Conservation (phyloP, 345 rosid genomes). For the Gossypium herbaceum region DNA sequence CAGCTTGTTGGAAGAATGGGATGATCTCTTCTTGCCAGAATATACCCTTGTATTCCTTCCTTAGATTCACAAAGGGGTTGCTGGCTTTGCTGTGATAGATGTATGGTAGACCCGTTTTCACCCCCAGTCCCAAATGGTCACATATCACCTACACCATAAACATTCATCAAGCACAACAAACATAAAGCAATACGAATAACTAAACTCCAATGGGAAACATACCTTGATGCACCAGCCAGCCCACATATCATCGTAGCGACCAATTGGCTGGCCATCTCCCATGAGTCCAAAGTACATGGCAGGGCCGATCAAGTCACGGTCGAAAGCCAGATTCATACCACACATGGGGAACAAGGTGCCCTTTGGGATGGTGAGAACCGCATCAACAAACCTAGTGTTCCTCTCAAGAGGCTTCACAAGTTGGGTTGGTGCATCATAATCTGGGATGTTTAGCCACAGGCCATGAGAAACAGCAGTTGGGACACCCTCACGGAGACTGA, state of each 20-base stretch:
- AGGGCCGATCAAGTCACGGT: slow-evolving; percentile 86
- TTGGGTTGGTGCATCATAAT: slow-evolving; percentile 96
- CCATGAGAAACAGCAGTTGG: slow-evolving; percentile 96
- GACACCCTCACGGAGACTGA: slow-evolving; percentile 91
- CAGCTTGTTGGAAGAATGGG: slow-evolving; percentile 33
- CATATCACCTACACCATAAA: slow-evolving; percentile 24
- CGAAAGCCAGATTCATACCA: slow-evolving; percentile 94
- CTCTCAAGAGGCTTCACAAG: slow-evolving; percentile 94
- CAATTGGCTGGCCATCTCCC: slow-evolving; percentile 99
- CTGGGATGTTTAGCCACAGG: slow-evolving; percentile 99
- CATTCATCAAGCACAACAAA: neutral
- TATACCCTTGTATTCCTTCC: slow-evolving; percentile 38
- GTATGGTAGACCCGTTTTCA: slow-evolving; percentile 34
- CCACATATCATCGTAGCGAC: slow-evolving; percentile 98
- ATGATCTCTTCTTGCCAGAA: slow-evolving; percentile 40
- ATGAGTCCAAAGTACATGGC: slow-evolving; percentile 98
- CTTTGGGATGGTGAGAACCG: slow-evolving; percentile 91
- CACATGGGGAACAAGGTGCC: slow-evolving; percentile 98
- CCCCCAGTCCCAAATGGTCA: slow-evolving; percentile 31
- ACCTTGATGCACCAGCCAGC: slow-evolving; percentile 80
- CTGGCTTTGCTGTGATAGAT: slow-evolving; percentile 34
- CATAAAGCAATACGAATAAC: neutral
- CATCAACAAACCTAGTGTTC: slow-evolving; percentile 90
- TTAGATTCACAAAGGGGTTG: slow-evolving; percentile 37
- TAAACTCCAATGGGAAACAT: neutral